Evolutionary conservation across 352 stramenopile genomes (phyloP).

Genomic region (Phytophthora sansomeana): DNA sequence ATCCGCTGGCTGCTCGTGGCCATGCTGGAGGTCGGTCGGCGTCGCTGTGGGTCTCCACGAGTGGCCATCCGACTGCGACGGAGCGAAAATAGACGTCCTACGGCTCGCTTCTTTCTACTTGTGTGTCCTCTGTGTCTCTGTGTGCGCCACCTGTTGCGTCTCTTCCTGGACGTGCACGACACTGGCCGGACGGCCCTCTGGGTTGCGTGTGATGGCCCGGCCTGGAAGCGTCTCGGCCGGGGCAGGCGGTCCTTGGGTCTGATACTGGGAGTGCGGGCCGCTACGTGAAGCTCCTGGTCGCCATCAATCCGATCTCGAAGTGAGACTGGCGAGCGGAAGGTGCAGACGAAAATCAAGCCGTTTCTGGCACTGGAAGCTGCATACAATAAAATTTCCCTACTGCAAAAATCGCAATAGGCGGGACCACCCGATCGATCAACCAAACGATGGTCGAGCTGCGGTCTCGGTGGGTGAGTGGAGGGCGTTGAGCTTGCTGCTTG

Average conservation of each 20-base stretch:
- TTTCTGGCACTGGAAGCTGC: conserved; percentile 1
- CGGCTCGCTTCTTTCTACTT: not conserved
- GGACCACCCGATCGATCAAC: conserved; percentile 1
- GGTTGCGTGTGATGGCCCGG: not conserved
- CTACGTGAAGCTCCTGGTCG: conserved; percentile 15
- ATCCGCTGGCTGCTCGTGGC: conserved; percentile 31
- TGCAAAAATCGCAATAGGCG: not conserved
- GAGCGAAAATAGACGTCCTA: conserved; percentile 8
- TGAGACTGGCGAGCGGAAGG: conserved; percentile 18
- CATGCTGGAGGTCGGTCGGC: conserved; percentile 17
- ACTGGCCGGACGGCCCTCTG: conserved; percentile 30
- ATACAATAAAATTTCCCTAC: not conserved
- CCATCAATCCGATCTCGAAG: conserved; percentile 40
- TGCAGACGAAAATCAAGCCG: conserved; percentile 13
- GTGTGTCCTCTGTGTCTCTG: not conserved
- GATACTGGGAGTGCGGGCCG: too few species aligned
- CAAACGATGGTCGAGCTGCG: not conserved
- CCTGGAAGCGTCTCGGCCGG: not conserved
- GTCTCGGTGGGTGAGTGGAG: conserved; percentile 2
- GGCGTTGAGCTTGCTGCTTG: not conserved
- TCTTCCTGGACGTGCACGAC: conserved; percentile 9
- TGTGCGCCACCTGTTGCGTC: conserved; percentile 29
- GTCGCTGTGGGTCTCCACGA: not conserved
- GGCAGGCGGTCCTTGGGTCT: not conserved
- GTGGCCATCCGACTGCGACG: conserved; percentile 24